Percentiles rank a stretch among this genome's conserved stretches.
phyloP scores from a whole-genome alignment of 2,329 filamentous ascomycete species.

The Aspergillus fructus region DNA sequence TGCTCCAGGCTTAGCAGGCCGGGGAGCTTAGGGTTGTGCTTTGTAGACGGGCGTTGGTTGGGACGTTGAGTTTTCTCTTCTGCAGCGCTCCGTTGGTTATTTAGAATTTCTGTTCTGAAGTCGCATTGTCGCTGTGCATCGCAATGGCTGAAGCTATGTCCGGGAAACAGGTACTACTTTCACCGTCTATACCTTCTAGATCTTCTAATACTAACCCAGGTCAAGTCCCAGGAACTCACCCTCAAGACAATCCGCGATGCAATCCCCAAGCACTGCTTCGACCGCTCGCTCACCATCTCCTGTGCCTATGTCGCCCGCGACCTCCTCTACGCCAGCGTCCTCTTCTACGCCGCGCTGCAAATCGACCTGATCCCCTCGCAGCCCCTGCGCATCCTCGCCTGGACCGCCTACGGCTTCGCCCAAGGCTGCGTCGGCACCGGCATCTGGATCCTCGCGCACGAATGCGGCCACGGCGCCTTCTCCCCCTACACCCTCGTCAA shows the following conservation, averaged over 20 bases:
- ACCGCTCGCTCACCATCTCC: conserved; percentile 54
- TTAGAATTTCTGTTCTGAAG: background rate
- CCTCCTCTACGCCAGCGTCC: conserved; percentile 48
- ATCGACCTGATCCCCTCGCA: conserved; percentile 53
- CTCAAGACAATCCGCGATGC: conserved; percentile 39
- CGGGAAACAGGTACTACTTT: too few relatives aligned
- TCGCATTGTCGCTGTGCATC: background rate
- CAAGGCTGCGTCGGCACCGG: conserved; percentile 68
- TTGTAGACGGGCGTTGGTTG: background rate
- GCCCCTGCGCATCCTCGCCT: conserved; percentile 49
- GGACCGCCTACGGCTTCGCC: conserved; percentile 61
- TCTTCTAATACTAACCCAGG: background rate
- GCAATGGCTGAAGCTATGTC: background rate
- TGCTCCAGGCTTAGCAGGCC: background rate
- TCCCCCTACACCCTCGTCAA: conserved; percentile 59
- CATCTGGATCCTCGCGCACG: conserved; percentile 70
- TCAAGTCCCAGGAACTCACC: conserved; percentile 8
- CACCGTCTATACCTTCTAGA: too few relatives aligned
- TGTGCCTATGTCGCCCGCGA: conserved; percentile 60
- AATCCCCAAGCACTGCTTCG: conserved; percentile 63
- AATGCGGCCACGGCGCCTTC: conserved; percentile 69
- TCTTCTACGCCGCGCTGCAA: conserved; percentile 55
- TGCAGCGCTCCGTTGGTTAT: background rate
- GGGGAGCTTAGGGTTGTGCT: background rate
- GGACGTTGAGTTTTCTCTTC: background rate